phyloP scores from a whole-genome alignment of 768 basidiomycete species.

The Cystofilobasidium ferigula region DNA sequence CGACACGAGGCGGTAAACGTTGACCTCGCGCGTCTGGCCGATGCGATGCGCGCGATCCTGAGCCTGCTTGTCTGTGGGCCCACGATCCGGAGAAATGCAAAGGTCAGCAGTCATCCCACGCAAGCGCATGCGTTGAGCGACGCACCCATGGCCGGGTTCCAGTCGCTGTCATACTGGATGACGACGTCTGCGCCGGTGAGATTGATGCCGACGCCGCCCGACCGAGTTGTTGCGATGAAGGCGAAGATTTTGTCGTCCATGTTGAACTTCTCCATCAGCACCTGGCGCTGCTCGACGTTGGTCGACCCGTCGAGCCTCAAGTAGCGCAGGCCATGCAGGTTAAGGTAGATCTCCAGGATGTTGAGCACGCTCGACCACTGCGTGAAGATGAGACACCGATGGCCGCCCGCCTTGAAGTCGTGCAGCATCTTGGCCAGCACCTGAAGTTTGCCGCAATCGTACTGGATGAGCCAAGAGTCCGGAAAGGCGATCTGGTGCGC shows the following conservation, averaged over 20 bases:
- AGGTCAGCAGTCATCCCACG: background rate
- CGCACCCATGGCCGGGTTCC: slow-evolving; percentile 5
- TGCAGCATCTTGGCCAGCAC: slow-evolving; percentile 65
- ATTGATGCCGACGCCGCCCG: slow-evolving; percentile 81
- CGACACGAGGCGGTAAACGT: slow-evolving; percentile 89
- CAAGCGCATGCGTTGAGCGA: background rate
- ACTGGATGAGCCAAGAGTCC: slow-evolving; percentile 75
- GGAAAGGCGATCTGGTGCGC: slow-evolving; percentile 90
- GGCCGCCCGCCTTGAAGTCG: slow-evolving; percentile 73
- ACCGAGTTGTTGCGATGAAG: slow-evolving; percentile 42
- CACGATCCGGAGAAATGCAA: background rate
- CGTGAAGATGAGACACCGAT: slow-evolving; percentile 87
- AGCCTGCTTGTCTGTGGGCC: slow-evolving; percentile 13
- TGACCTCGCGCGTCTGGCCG: slow-evolving; percentile 65
- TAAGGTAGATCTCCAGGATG: slow-evolving; percentile 84
- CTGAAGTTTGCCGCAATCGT: slow-evolving; percentile 93
- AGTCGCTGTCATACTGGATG: slow-evolving; percentile 39
- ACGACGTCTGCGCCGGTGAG: slow-evolving; percentile 44
- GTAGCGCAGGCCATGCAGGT: slow-evolving; percentile 85
- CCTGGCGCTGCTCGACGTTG: slow-evolving; percentile 74
- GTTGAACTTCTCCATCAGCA: slow-evolving; percentile 44
- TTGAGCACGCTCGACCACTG: slow-evolving; percentile 94
- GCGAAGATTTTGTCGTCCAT: slow-evolving; percentile 40
- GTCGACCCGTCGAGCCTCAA: slow-evolving; percentile 89
- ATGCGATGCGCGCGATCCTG: slow-evolving; percentile 36